phyloP scores from a whole-genome alignment of 2,329 filamentous ascomycete species.

The Cladosporium sp. region DNA sequence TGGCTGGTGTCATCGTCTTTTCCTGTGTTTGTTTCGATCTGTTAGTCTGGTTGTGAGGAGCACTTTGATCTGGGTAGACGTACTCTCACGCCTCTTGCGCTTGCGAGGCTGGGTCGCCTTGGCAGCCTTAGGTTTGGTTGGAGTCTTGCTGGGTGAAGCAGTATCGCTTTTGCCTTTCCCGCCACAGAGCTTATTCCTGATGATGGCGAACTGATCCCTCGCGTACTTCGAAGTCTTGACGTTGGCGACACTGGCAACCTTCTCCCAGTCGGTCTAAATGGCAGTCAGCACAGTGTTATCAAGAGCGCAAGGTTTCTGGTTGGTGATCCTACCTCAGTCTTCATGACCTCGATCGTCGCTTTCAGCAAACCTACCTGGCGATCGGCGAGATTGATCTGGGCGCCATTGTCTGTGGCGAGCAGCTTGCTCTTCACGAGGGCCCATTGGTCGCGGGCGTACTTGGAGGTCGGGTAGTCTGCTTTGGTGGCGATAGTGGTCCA shows the following conservation, averaged over 20 bases:
- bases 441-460: slow-evolving; percentile 20
- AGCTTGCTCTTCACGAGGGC: slow-evolving; percentile 19
- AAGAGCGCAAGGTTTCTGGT: neutral
- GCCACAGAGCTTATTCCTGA: slow-evolving; percentile 25
- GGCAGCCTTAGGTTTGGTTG: slow-evolving; percentile 12
- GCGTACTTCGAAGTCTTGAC: slow-evolving; percentile 27
- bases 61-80: neutral
- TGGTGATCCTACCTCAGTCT: slow-evolving; percentile 21
- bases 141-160: neutral
- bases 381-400: slow-evolving; percentile 22
- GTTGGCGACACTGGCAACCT: slow-evolving; percentile 22
- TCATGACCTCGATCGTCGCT: slow-evolving; percentile 24
- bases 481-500: slow-evolving; percentile 16
- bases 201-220: slow-evolving; percentile 25
- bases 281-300: neutral
- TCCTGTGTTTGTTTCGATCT: neutral
- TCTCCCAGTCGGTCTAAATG: slow-evolving; percentile 27
- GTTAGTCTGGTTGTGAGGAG: neutral
- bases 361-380: slow-evolving; percentile 27
- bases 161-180: neutral
- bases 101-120: slow-evolving; percentile 11
- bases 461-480: slow-evolving; percentile 18
- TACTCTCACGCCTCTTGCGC: slow-evolving; percentile 17
- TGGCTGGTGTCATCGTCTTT: neutral
- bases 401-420: slow-evolving; percentile 7